A percentile compares a stretch with the other conserved stretches of the same genome.
Evolutionary conservation across 306 rosid genomes (phyloP).

Genomic region (Erythrophleum fordii): DNA sequence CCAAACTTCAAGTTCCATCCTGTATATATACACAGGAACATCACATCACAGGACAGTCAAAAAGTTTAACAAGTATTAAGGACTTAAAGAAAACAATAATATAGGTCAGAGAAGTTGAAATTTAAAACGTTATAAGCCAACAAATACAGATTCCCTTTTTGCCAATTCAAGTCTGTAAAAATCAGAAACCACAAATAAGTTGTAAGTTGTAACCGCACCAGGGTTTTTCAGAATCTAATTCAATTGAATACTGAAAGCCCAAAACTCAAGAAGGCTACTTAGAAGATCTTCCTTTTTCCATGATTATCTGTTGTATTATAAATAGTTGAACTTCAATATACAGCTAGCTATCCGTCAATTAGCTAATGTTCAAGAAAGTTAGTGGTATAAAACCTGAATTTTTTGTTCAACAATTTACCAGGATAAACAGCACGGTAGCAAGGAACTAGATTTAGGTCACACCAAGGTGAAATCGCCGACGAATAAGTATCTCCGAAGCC

Average conservation of each 20-base stretch:
- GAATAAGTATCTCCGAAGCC: slow-evolving; percentile 25
- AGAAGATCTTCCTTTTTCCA: slow-evolving; percentile 27
- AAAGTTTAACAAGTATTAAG: background rate
- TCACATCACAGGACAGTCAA: background rate
- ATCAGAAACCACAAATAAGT: slow-evolving; percentile 26
- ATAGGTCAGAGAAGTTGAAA: slow-evolving; percentile 33
- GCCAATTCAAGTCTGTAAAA: slow-evolving; percentile 22
- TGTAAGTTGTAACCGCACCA: slow-evolving; percentile 28
- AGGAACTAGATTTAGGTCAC: slow-evolving; percentile 25
- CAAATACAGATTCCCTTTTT: slow-evolving; percentile 16
- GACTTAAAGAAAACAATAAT: slow-evolving; percentile 7
- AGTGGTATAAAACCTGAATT: slow-evolving; percentile 37
- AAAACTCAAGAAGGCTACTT: slow-evolving; percentile 36
- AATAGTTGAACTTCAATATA: slow-evolving; percentile 13
- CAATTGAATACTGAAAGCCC: slow-evolving; percentile 30
- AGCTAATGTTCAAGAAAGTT: slow-evolving; percentile 32
- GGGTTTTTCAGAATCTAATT: background rate
- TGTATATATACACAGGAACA: background rate
- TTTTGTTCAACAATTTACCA: slow-evolving; percentile 30
- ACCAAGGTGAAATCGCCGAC: slow-evolving; percentile 26
- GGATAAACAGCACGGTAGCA: slow-evolving; percentile 22
- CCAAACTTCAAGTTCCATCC: background rate
- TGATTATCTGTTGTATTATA: slow-evolving; percentile 15
- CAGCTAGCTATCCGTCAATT: slow-evolving; percentile 1
- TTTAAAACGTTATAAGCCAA: background rate